Percentiles rank a stretch among this genome's conserved stretches.
phyloP scores from a whole-genome alignment of 345 rosid genomes.

The Eutrema heterophyllum region DNA sequence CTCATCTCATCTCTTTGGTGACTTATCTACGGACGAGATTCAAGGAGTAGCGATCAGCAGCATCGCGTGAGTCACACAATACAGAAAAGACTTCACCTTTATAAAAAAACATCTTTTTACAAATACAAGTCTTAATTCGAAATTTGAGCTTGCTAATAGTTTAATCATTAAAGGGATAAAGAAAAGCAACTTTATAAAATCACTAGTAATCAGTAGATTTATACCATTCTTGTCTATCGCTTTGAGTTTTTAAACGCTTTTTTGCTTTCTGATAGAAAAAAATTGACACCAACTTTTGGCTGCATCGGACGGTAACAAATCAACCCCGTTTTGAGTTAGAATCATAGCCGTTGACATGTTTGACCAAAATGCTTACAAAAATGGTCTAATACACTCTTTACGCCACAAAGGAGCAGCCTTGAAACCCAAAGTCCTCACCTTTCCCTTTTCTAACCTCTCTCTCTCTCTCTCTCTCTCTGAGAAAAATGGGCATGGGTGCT shows the following conservation, averaged over 20 bases:
- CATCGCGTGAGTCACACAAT: neutral
- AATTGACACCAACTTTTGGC: slow-evolving; percentile 2
- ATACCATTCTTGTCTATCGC: slow-evolving; percentile 26
- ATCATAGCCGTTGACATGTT: slow-evolving; percentile 44
- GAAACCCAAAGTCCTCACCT: slow-evolving; percentile 28
- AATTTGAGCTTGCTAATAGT: slow-evolving; percentile 41
- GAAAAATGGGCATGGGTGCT: slow-evolving; percentile 46
- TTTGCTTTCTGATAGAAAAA: neutral
- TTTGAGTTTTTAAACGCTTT: neutral
- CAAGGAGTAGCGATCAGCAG: slow-evolving; percentile 8
- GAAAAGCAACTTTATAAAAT: slow-evolving; percentile 29
- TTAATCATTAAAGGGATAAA: slow-evolving; percentile 27
- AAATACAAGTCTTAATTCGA: neutral
- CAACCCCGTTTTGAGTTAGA: neutral
- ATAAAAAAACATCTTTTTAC: too few species aligned
- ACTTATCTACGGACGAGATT: slow-evolving; percentile 5
- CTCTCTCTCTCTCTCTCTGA: slow-evolving; percentile 20
- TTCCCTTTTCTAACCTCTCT: slow-evolving; percentile 9
- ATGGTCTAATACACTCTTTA: slow-evolving; percentile 45
- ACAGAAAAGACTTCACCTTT: neutral
- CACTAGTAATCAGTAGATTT: slow-evolving; percentile 27
- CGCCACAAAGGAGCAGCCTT: slow-evolving; percentile 32
- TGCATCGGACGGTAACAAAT: slow-evolving; percentile 6
- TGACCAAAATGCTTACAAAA: slow-evolving; percentile 28
- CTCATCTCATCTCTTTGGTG: neutral